A percentile compares a stretch with the other conserved stretches of the same genome.
phyloP scores from a whole-genome alignment of 805 yeast species.

The Clavispora vitiphila region DNA sequence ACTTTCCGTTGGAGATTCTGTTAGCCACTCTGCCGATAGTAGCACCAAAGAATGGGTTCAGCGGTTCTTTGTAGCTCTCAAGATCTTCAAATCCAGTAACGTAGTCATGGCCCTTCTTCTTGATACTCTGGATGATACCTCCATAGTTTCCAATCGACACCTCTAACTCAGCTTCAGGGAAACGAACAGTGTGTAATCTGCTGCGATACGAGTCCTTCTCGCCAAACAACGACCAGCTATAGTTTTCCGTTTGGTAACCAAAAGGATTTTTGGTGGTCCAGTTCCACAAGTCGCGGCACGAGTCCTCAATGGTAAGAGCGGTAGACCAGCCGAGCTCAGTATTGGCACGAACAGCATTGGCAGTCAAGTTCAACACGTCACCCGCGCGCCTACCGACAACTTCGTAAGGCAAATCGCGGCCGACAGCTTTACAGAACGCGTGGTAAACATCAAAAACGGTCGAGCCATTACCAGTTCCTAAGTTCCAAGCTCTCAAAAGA shows the following conservation, averaged over 20 bases:
- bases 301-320: conserved; percentile 48
- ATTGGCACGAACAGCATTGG: conserved; percentile 64
- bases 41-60: conserved; percentile 55
- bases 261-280: conserved; percentile 69
- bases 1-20: conserved; percentile 44
- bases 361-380: conserved; percentile 72
- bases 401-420: conserved; percentile 58
- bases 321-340: conserved; percentile 64
- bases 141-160: conserved; percentile 48
- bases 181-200: conserved; percentile 30
- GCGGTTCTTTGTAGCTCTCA: conserved; percentile 18
- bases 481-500: conserved; percentile 71
- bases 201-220: conserved; percentile 19
- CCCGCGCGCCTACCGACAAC: conserved; percentile 68
- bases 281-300: conserved; percentile 71
- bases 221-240: conserved; percentile 27
- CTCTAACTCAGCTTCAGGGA: conserved; percentile 26
- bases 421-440: conserved; percentile 62
- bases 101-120: conserved; percentile 34
- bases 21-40: conserved; percentile 65
- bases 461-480: conserved; percentile 78
- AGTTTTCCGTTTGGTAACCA: conserved; percentile 43
- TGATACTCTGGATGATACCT: conserved; percentile 43
- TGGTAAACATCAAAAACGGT: conserved; percentile 69
- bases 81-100: conserved; percentile 37